Percentiles rank a stretch among this genome's conserved stretches.
Conservation (phyloP, 208 protist species). For the Novymonas esmeraldas region DNA sequence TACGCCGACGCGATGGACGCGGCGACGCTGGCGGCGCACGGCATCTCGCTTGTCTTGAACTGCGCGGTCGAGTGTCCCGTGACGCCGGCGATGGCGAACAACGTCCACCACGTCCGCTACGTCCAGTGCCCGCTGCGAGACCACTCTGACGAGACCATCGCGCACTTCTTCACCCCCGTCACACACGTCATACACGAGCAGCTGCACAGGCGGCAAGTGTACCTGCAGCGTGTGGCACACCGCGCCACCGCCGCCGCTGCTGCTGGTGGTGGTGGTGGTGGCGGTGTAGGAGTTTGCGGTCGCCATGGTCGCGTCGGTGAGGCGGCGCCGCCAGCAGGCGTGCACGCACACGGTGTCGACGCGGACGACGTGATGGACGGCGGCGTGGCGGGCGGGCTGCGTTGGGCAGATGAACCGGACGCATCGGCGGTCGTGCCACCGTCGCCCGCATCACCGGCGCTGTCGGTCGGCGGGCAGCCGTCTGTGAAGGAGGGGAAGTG, state of each 20-base stretch:
- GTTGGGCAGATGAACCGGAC: constrained; percentile 26
- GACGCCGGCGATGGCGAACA: constrained; percentile 37
- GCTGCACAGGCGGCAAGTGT: constrained; percentile 59
- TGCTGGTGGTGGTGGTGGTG: no score
- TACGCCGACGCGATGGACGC: constrained; percentile 50
- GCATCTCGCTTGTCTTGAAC: constrained; percentile 78
- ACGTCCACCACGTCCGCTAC: constrained; percentile 54
- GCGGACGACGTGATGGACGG: background rate
- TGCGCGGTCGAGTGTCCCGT: constrained; percentile 62
- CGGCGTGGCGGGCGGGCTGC: constrained; percentile 5
- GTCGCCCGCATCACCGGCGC: constrained; percentile 10
- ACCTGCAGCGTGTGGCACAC: constrained; percentile 14
- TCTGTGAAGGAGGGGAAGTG: constrained; percentile 28
- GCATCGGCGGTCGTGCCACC: constrained; percentile 12
- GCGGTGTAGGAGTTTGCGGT: no score
- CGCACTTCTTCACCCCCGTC: constrained; percentile 58
- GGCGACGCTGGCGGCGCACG: constrained; percentile 34
- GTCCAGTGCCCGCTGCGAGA: constrained; percentile 62
- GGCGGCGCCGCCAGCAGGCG: no score
- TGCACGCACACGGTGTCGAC: background rate
- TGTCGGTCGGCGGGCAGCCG: constrained; percentile 29
- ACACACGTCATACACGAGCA: constrained; percentile 73
- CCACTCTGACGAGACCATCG: constrained; percentile 73
- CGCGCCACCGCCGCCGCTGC: background rate
- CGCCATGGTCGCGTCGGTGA: no score